Base-by-base conservation (phyloP, 1,284 basidiomycete species). In the Quambalaria eucalypti region DNA sequence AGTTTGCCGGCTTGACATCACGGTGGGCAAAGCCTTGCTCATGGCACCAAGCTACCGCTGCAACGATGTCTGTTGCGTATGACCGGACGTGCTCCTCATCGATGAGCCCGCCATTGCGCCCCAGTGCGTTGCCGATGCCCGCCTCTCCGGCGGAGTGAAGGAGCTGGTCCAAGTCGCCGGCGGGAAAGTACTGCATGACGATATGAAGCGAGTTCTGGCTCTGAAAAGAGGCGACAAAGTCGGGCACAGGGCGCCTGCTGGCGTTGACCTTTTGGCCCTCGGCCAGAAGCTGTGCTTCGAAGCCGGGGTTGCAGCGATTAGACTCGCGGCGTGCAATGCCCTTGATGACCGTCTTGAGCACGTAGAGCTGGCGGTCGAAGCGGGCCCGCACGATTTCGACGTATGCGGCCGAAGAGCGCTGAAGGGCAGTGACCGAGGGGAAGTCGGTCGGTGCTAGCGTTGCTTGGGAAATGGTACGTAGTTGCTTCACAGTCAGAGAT, bases 1-100 rank as follows among this genome's bases (percentile, higher is more conserved):
- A 75, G 57, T 75, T 75, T 52, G 61, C 62, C 9, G 73, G 73
- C 48, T 75, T 75, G 54, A 75, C 62, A 39, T 75, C 73, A 38
- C 73, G 49, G 42, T 75, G 73, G 16, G 68, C 70, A 50, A 67
- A 74, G 28, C 64, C 65, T 28, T 62, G 57, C 7, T 29, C 51
- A 48, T 75, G 73, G 6, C 69, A 58, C 73, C 73, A 75, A 3
- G 61, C 62, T 39, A 75, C 61, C 28, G 71, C 71, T 23, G 66
- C 65, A 38, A 74, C 57, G 60, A 75, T 74, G 50, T 75, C 73
- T 39, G 60, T 57, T 23, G 69, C 65, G 47, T 71, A 75, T 5
- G 57, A 40, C 23, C 61, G 48, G 42, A 69, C 62, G 64, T 69
- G 71, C 25, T 61, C 57, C 48, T 73, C 67, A 19, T 42, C 56